Base-by-base conservation (phyloP, 305 asterid genomes). In the Caryopteris hybrid region DNA sequence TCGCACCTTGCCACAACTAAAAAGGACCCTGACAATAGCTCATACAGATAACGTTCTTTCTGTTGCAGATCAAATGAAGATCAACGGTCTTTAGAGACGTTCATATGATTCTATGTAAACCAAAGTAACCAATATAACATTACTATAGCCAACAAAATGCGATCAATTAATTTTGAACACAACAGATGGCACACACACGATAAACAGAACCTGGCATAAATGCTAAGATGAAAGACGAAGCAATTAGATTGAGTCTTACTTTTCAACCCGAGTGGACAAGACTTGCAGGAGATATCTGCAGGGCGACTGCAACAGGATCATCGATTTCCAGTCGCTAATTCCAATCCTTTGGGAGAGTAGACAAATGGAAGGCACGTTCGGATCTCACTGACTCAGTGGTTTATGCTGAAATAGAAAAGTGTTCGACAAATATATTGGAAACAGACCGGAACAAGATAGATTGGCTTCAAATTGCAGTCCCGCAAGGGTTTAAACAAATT, bases 261-360 rank as follows among this genome's bases (percentile, higher is more conserved):
- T 89, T 61, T 80, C 85, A 66, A 84, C 78, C 70, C 96, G 89
- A 70, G 86, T 86, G 48, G 92, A 83, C 85, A 89, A 85, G 84
- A 89, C 89, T 89, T 89, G 95, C 75, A 89, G 92, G 74, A 92
- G 92, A 76, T 86, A 92, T 83, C 86, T 87, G 79, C 95, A 86
- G 59, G 85, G 89, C 6, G 96, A 89, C 74, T 86, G 98, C 81
- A 92, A 78, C 47, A 92, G 88, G 77, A 89, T 87, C 96, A 92
- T 92, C 60, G 84, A 56, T 70, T 57, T 71, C 74, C 23, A 50
- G 74, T 72, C 43, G 73, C 72, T 76, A 63, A 57, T 42, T 50
- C 69, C 58, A 71, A 75, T 54, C 70, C 74, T 58, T 62, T 1
- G 43, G 45, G 52, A 56, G 39, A 38, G 50, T 47, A 58, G 27